A percentile compares a stretch with the other conserved stretches of the same genome.
phyloP scores from a whole-genome alignment of 352 stramenopile species.

The Pythium guiyangense region DNA sequence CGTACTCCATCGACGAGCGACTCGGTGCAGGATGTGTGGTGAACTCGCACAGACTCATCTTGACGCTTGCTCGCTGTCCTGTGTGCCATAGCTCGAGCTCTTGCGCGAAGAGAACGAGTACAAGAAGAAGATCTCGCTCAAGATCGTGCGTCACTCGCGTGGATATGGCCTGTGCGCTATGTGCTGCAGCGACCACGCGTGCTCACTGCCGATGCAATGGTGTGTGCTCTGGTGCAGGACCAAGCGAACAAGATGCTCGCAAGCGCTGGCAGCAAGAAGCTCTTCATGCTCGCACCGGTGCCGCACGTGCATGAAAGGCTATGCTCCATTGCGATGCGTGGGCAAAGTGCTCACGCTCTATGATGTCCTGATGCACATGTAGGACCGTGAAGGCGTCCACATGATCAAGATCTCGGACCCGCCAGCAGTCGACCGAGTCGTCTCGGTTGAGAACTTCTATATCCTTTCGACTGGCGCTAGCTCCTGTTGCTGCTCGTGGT shows the following conservation, averaged over 20 bases:
- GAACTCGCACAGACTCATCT: neutral
- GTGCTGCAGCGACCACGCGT: neutral
- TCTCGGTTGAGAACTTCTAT: constrained; percentile 75
- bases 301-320: too few species aligned
- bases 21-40: neutral
- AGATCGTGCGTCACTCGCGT: constrained; percentile 37
- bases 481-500: too few species aligned
- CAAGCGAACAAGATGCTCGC: constrained; percentile 79
- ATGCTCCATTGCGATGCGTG: neutral
- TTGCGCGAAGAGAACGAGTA: constrained; percentile 59
- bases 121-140: constrained; percentile 67
- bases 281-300: constrained; percentile 46
- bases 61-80: neutral
- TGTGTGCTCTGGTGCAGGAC: constrained; percentile 20
- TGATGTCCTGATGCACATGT: neutral
- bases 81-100: constrained; percentile 33
- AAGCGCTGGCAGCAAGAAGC: constrained; percentile 32
- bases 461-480: constrained; percentile 28
- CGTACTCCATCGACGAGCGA: neutral
- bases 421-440: constrained; percentile 31
- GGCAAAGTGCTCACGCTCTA: too few species aligned
- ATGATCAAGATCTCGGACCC: constrained; percentile 59
- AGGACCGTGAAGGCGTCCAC: constrained; percentile 67
- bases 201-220: neutral
- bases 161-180: neutral